Evolutionary conservation across 345 rosid genomes (phyloP).

Genomic region (Acer negundo): DNA sequence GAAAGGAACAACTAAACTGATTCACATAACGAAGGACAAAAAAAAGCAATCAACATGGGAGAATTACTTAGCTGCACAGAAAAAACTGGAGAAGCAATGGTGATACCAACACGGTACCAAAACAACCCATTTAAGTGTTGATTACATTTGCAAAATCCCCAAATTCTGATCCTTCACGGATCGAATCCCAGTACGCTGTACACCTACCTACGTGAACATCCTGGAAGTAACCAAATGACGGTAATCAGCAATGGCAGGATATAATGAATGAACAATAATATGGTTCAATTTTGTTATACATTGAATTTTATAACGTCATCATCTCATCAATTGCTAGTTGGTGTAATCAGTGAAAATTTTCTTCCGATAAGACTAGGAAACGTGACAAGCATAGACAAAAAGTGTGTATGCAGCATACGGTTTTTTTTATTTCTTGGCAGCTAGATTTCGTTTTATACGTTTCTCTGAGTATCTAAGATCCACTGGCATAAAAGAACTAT

Average conservation of each 20-base stretch:
- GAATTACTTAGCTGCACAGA: background rate
- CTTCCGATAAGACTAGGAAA: background rate
- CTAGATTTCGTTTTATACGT: background rate
- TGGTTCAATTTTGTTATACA: background rate
- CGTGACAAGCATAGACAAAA: background rate
- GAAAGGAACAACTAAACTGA: background rate
- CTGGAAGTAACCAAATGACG: background rate
- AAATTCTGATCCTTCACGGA: background rate
- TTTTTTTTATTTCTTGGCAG: background rate
- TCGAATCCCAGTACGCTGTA: background rate
- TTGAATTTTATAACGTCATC: background rate
- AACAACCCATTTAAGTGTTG: background rate
- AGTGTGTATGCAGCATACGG: background rate
- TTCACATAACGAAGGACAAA: background rate
- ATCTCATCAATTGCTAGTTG: background rate
- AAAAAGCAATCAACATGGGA: background rate
- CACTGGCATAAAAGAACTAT: background rate
- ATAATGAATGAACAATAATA: background rate
- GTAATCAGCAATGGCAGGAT: background rate
- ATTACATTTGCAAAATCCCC: slow-evolving; percentile 1
- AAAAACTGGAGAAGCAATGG: background rate
- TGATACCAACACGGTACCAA: background rate
- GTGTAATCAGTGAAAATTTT: background rate
- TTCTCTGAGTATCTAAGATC: background rate
- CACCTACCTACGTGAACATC: slow-evolving; percentile 1